phyloP scores from a whole-genome alignment of 164 flowering plant species.

The Paratinospora sagittata region DNA sequence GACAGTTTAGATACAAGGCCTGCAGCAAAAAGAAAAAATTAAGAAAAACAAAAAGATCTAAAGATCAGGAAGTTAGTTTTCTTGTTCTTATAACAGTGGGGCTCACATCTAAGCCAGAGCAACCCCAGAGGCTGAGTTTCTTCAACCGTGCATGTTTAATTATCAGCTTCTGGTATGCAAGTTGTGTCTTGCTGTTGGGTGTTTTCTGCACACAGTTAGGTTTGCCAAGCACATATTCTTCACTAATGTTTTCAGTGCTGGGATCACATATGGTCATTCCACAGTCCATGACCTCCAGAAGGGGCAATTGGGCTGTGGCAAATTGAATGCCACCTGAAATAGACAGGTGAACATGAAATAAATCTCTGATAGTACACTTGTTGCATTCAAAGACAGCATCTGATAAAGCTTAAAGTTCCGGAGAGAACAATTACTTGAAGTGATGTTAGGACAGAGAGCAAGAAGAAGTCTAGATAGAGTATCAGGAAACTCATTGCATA shows the following conservation, averaged over 20 bases:
- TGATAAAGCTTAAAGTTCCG: neutral
- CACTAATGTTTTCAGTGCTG: conserved; percentile 26
- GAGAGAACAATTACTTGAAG: conserved; percentile 61
- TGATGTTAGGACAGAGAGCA: conserved; percentile 89
- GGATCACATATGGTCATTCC: conserved; percentile 86
- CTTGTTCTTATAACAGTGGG: neutral
- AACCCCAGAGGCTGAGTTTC: conserved; percentile 98
- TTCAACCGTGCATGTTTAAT: conserved; percentile 72
- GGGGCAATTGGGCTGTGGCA: conserved; percentile 92
- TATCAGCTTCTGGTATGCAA: conserved; percentile 76
- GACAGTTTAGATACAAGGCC: conserved; percentile 87
- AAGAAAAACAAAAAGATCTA: conserved; percentile 7
- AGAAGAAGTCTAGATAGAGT: conserved; percentile 70
- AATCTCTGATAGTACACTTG: neutral
- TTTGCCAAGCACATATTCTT: conserved; percentile 24
- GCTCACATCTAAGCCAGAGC: conserved; percentile 91
- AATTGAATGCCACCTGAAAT: conserved; percentile 88
- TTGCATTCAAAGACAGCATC: neutral
- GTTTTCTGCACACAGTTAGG: conserved; percentile 19
- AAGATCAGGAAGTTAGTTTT: neutral
- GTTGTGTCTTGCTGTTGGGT: conserved; percentile 38
- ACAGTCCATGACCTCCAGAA: conserved; percentile 88
- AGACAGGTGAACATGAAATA: neutral
- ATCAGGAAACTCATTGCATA: conserved; percentile 78
- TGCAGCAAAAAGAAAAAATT: conserved; percentile 34